Evolutionary conservation across 179 eudicot species (phyloP).

Genomic region (Heliamphora pulchella): DNA sequence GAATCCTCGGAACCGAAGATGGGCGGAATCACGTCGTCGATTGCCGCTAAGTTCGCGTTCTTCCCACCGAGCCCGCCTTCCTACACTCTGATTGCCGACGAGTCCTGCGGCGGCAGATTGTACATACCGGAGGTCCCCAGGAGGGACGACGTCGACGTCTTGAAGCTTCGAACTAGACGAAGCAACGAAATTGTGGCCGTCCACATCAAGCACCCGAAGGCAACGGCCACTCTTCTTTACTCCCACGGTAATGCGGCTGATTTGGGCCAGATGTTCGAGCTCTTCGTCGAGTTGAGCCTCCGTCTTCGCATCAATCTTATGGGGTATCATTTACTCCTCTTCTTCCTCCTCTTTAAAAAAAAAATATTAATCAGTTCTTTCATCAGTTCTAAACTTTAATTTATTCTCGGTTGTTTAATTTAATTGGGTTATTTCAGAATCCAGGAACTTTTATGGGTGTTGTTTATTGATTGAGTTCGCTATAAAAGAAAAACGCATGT

Average conservation of each 20-base stretch:
- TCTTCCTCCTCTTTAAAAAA: not conserved
- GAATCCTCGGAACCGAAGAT: constrained; percentile 31
- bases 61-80: constrained; percentile 94
- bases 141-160: constrained; percentile 60
- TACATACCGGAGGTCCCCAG: constrained; percentile 68
- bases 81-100: constrained; percentile 66
- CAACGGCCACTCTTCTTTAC: constrained; percentile 72
- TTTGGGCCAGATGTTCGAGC: constrained; percentile 98
- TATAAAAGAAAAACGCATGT: not conserved
- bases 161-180: constrained; percentile 63
- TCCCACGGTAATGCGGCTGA: constrained; percentile 99
- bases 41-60: constrained; percentile 95
- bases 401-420: not conserved
- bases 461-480: not conserved
- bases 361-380: not conserved
- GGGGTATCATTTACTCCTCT: constrained; percentile 44
- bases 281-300: constrained; percentile 75
- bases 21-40: constrained; percentile 96
- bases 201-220: constrained; percentile 65
- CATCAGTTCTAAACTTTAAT: not conserved
- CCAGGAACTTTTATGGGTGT: not conserved
- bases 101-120: constrained; percentile 35
- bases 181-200: constrained; percentile 81
- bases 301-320: constrained; percentile 79
- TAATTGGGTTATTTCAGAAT: not conserved